These are phyloP conservation scores for Tetramitus jugosus DNA, from an alignment of 208 protist genomes.

Conservation along the genomic window DNA sequence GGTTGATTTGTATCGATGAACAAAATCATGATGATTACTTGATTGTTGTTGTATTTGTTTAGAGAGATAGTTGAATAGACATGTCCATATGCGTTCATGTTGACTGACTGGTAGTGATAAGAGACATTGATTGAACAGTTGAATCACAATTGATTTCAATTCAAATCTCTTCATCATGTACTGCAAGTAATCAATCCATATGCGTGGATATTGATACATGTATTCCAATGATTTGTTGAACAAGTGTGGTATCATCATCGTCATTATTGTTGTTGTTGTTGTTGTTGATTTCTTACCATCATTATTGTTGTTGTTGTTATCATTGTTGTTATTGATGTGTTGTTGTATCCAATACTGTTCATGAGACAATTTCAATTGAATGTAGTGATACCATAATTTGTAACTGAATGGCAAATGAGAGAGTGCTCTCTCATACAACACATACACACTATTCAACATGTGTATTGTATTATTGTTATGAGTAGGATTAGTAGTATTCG, in stretches of 20 bases:
- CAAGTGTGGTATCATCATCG: no score
- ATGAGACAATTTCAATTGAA: conserved; percentile 25
- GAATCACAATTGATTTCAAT: conserved; percentile 49
- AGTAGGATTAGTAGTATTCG: no score
- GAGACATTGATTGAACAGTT: conserved; percentile 68
- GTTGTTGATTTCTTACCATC: no score
- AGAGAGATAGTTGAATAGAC: no score
- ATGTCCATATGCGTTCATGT: conserved; percentile 71
- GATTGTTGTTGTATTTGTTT: no score
- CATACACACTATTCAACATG: conserved; percentile 22
- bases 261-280: no score
- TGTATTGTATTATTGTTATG: neutral
- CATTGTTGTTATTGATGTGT: no score
- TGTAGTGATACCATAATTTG: conserved; percentile 59
- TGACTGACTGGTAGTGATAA: conserved; percentile 77
- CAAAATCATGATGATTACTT: no score
- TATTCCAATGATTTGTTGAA: no score
- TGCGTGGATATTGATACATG: conserved; percentile 77
- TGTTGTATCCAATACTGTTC: no score
- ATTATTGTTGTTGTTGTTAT: no score
- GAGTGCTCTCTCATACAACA: conserved; percentile 56
- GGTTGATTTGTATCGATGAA: no score
- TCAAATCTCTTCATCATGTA: conserved; percentile 60
- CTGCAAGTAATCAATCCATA: conserved; percentile 76
- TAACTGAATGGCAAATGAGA: conserved; percentile 48